These are phyloP conservation scores for Isatis tinctoria DNA, from an alignment of 345 rosid species.

Conservation along the genomic window DNA sequence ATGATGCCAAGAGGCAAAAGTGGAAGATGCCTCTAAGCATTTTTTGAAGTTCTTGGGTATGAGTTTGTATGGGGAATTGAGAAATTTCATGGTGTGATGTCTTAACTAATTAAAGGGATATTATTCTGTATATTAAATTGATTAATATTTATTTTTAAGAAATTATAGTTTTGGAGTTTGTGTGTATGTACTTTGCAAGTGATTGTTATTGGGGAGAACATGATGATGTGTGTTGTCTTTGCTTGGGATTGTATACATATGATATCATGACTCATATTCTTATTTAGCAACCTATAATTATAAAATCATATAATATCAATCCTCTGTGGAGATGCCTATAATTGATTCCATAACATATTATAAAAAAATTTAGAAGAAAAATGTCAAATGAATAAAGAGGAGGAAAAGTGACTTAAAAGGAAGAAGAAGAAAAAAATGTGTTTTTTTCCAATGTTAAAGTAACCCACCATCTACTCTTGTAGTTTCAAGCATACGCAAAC, in stretches of 20 bases:
- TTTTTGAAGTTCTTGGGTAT: constrained; percentile 16
- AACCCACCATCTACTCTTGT: constrained; percentile 31
- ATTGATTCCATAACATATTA: constrained; percentile 16
- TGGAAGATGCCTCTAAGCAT: constrained; percentile 29
- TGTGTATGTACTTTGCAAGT: constrained; percentile 27
- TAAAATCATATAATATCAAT: constrained; percentile 12
- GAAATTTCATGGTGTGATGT: constrained; percentile 22
- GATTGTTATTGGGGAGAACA: constrained; percentile 30
- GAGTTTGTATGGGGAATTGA: constrained; percentile 30
- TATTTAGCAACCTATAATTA: constrained; percentile 22
- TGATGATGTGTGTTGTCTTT: constrained; percentile 39
- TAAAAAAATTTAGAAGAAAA: background rate
- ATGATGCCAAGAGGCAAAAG: constrained; percentile 29
- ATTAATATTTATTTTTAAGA: background rate
- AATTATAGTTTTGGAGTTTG: constrained; percentile 14
- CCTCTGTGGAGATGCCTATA: constrained; percentile 6
- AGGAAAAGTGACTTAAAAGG: constrained; percentile 36
- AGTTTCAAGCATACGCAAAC: constrained; percentile 33
- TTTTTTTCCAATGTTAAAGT: constrained; percentile 32
- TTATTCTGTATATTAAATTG: background rate
- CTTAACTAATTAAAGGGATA: constrained; percentile 27
- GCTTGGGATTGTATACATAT: constrained; percentile 34
- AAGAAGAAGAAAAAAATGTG: constrained; percentile 25
- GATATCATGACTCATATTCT: constrained; percentile 12
- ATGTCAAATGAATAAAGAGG: constrained; percentile 25